phyloP scores from a whole-genome alignment of 768 basidiomycete species.

The Leucocoprinus sp. region DNA sequence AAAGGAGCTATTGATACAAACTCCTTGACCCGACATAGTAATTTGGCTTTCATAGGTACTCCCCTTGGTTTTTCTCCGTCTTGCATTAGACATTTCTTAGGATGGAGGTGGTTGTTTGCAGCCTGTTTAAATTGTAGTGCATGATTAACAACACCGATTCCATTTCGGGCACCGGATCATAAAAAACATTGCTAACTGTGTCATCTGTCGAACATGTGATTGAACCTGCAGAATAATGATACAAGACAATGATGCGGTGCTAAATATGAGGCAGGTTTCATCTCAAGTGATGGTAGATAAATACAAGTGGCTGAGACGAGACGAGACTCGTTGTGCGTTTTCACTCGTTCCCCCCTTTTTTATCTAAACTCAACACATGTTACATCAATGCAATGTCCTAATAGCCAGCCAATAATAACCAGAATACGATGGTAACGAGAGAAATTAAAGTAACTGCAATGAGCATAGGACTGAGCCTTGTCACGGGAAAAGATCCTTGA shows the following conservation, averaged over 20 bases:
- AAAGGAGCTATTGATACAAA: background rate
- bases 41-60: background rate
- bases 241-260: too few species aligned
- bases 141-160: background rate
- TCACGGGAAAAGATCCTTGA: constrained; percentile 45
- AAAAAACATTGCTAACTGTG: too few species aligned
- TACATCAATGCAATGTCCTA: constrained; percentile 9
- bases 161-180: too few species aligned
- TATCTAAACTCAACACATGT: too few species aligned
- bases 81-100: constrained; percentile 1
- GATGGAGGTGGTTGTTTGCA: background rate
- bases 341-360: too few species aligned
- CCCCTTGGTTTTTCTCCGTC: constrained; percentile 1
- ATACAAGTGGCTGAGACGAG: background rate
- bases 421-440: constrained; percentile 36
- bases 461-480: constrained; percentile 34
- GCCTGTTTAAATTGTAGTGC: background rate
- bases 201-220: too few species aligned
- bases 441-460: constrained; percentile 31
- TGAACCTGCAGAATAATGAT: too few species aligned
- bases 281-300: too few species aligned
- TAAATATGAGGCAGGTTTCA: too few species aligned
- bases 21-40: too few species aligned
- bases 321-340: too few species aligned
- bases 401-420: constrained; percentile 28